Percentiles rank a stretch among this genome's conserved stretches.
phyloP scores from a whole-genome alignment of 768 basidiomycete genomes.

The Amanita jacksonii region DNA sequence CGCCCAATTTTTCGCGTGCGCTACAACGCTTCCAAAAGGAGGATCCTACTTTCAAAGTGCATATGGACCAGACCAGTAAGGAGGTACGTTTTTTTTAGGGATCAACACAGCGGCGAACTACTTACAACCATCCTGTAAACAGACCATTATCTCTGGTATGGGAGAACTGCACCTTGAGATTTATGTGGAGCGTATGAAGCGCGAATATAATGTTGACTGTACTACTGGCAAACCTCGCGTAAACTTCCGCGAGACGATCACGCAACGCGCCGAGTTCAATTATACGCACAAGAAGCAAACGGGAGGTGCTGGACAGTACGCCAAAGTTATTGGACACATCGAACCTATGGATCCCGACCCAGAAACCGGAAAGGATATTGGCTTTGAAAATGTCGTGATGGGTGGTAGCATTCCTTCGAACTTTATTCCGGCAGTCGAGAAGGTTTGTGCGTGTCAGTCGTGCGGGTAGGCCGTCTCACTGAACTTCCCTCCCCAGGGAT shows the following conservation, averaged over 20 bases:
- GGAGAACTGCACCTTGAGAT: constrained; percentile 98
- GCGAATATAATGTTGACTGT: constrained; percentile 93
- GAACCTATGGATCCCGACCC: constrained; percentile 74
- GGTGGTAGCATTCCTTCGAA: constrained; percentile 86
- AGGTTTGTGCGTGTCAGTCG: constrained; percentile 36
- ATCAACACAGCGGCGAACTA: too few species aligned
- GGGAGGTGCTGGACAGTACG: constrained; percentile 96
- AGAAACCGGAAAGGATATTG: constrained; percentile 75
- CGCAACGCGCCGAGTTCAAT: constrained; percentile 68
- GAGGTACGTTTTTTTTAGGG: constrained; percentile 44
- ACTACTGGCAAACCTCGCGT: constrained; percentile 93
- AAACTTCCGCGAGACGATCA: constrained; percentile 93
- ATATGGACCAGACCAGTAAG: constrained; percentile 88
- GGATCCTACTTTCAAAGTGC: constrained; percentile 97
- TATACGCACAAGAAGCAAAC: constrained; percentile 98
- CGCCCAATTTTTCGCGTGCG: constrained; percentile 94
- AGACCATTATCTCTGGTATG: constrained; percentile 99
- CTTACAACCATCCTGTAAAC: not conserved
- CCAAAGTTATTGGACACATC: constrained; percentile 81
- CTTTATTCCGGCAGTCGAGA: constrained; percentile 92
- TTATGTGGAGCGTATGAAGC: constrained; percentile 97
- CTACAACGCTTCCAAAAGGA: constrained; percentile 98
- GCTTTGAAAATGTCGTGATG: constrained; percentile 83
- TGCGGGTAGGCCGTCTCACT: too few species aligned
- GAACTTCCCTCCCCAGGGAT: too few species aligned